phyloP scores from a whole-genome alignment of 2,329 filamentous ascomycete genomes.

The Chaetomiaceae sp. region DNA sequence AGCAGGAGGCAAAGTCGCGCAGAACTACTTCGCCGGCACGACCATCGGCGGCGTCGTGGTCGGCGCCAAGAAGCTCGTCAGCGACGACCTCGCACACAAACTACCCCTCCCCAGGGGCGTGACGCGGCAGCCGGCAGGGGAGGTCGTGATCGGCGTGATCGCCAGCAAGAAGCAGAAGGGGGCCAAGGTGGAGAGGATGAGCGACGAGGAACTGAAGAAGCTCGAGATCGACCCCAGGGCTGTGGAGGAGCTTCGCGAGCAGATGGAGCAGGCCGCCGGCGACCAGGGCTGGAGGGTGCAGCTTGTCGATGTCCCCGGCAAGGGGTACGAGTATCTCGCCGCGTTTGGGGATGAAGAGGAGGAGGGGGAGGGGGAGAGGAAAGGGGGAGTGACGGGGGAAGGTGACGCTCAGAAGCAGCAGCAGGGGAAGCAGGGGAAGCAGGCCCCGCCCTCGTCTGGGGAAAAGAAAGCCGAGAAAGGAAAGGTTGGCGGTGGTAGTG shows the following conservation, averaged over 20 bases:
- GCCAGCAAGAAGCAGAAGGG: conserved; percentile 53
- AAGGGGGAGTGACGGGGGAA: neutral
- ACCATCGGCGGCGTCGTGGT: conserved; percentile 51
- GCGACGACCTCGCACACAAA: conserved; percentile 43
- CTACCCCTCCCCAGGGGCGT: conserved; percentile 43
- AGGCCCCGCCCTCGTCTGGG: conserved; percentile 10
- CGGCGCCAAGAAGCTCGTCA: conserved; percentile 47
- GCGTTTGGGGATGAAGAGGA: conserved; percentile 36
- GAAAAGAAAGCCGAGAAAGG: neutral
- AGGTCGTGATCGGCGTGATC: conserved; percentile 40
- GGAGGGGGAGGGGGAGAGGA: conserved; percentile 54
- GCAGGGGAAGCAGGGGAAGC: conserved; percentile 31
- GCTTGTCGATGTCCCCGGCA: conserved; percentile 60
- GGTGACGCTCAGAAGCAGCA: conserved; percentile 44
- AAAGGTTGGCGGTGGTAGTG: neutral
- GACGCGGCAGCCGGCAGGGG: conserved; percentile 18
- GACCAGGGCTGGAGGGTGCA: conserved; percentile 76
- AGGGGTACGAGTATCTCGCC: conserved; percentile 38
- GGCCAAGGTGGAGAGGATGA: conserved; percentile 50
- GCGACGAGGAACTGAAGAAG: conserved; percentile 62
- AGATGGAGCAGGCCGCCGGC: conserved; percentile 64
- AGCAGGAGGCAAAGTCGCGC: conserved; percentile 11
- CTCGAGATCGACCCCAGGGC: conserved; percentile 61
- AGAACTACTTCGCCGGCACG: conserved; percentile 28
- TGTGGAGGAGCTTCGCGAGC: conserved; percentile 63